Evolutionary conservation across 2,329 filamentous ascomycete species (phyloP).

Genomic region (Stagonosporopsis rhizophila): DNA sequence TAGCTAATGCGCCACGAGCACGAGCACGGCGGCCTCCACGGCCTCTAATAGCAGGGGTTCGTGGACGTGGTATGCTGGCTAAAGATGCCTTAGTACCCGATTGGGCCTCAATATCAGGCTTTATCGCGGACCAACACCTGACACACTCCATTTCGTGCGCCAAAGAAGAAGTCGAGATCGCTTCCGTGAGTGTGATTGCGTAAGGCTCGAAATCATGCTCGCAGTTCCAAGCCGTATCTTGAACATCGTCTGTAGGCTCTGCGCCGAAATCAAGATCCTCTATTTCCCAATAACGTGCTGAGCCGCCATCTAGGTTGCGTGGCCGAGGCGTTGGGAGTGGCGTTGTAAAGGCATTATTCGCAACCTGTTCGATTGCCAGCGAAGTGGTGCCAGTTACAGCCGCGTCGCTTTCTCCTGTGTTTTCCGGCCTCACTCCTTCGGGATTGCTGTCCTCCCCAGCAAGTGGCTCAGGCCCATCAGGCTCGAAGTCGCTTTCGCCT

Average conservation of each 20-base stretch:
- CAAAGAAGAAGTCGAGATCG: conserved; percentile 12
- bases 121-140: conserved; percentile 37
- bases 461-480: conserved; percentile 27
- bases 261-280: conserved; percentile 45
- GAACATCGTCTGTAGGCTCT: conserved; percentile 42
- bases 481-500: conserved; percentile 33
- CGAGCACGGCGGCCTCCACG: neutral
- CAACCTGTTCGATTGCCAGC: no score
- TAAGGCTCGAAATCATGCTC: conserved; percentile 30
- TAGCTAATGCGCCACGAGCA: neutral
- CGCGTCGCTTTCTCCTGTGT: neutral
- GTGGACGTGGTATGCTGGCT: neutral
- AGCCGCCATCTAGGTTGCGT: conserved; percentile 47
- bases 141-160: conserved; percentile 37
- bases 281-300: conserved; percentile 39
- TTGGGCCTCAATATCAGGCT: conserved; percentile 31
- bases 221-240: conserved; percentile 37
- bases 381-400: no score
- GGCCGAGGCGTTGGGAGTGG: conserved; percentile 11
- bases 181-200: conserved; percentile 23
- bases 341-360: neutral
- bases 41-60: neutral
- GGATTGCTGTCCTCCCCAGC: conserved; percentile 2
- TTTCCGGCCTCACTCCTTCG: neutral
- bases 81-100: neutral